These are phyloP conservation scores for Phanerodontia chrysosporium DNA, from an alignment of 768 basidiomycete species.

Conservation along the genomic window DNA sequence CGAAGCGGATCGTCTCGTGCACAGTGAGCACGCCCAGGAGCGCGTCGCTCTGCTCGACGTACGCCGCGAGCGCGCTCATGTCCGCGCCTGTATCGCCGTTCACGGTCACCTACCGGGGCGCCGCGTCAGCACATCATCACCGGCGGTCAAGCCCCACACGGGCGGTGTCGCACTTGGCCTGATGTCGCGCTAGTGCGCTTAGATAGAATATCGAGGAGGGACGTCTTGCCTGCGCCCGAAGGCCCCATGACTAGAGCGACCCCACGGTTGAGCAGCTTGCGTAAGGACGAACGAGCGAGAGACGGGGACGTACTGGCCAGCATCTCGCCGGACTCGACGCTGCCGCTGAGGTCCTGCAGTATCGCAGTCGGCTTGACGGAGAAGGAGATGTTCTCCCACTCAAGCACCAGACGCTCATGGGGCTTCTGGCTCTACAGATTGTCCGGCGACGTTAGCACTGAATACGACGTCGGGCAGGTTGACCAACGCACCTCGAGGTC, in stretches of 20 bases:
- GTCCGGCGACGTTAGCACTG: neutral
- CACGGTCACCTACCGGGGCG: conserved; percentile 15
- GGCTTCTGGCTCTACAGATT: conserved; percentile 1
- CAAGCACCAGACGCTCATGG: conserved; percentile 4
- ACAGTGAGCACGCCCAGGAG: conserved; percentile 56
- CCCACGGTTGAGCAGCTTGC: neutral
- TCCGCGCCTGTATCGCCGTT: conserved; percentile 15
- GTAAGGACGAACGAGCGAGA: neutral
- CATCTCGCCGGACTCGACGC: conserved; percentile 15
- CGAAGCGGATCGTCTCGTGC: conserved; percentile 49
- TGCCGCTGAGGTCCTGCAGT: conserved; percentile 2
- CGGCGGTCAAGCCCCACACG: neutral
- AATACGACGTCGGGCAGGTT: neutral
- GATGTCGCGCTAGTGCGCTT: conserved; percentile 38
- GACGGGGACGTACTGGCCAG: conserved; percentile 21
- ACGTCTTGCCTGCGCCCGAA: conserved; percentile 49
- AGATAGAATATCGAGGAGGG: conserved; percentile 48
- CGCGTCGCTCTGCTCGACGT: conserved; percentile 60
- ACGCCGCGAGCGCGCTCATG: conserved; percentile 41
- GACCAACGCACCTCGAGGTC: conserved; percentile 2
- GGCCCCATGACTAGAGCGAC: conserved; percentile 40
- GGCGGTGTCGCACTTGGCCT: conserved; percentile 16
- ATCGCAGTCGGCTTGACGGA: conserved; percentile 4
- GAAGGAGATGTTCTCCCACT: conserved; percentile 6
- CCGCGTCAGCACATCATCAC: neutral